Evolutionary conservation across 345 rosid species (phyloP).

Genomic region (Bruguiera sexangula): DNA sequence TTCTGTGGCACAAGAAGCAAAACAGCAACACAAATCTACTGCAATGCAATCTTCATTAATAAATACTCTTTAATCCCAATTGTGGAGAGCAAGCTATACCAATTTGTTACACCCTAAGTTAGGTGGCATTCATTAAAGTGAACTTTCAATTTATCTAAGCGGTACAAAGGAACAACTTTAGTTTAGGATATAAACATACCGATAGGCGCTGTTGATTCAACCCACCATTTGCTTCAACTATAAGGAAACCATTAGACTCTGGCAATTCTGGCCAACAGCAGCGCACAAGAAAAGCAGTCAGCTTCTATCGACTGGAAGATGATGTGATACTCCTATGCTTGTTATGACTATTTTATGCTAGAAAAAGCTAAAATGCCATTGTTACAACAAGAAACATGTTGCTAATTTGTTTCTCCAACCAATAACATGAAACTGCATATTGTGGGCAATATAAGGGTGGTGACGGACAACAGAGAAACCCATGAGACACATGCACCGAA

Average conservation of each 20-base stretch:
- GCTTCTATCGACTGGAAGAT: background rate
- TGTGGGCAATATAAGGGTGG: background rate
- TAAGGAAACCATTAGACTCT: constrained; percentile 78
- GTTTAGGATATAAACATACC: constrained; percentile 44
- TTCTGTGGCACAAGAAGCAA: too few species aligned
- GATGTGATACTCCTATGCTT: too few species aligned
- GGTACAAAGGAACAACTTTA: constrained; percentile 3
- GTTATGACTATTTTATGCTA: too few species aligned
- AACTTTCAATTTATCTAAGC: background rate
- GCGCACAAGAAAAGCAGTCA: constrained; percentile 24
- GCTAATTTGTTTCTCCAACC: background rate
- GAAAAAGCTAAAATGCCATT: background rate
- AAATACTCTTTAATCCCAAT: background rate
- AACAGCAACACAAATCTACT: too few species aligned
- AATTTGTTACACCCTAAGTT: background rate
- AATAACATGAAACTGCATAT: background rate
- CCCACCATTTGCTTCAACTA: constrained; percentile 96
- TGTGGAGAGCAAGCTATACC: background rate
- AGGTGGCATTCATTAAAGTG: background rate
- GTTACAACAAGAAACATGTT: background rate
- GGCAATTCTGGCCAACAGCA: constrained; percentile 48
- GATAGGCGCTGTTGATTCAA: constrained; percentile 96
- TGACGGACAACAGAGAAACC: background rate
- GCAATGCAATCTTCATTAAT: background rate
- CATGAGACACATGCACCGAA: background rate